These are phyloP conservation scores for Isabelozyma gotoi DNA, from an alignment of 805 yeast species.

Conservation along the genomic window DNA sequence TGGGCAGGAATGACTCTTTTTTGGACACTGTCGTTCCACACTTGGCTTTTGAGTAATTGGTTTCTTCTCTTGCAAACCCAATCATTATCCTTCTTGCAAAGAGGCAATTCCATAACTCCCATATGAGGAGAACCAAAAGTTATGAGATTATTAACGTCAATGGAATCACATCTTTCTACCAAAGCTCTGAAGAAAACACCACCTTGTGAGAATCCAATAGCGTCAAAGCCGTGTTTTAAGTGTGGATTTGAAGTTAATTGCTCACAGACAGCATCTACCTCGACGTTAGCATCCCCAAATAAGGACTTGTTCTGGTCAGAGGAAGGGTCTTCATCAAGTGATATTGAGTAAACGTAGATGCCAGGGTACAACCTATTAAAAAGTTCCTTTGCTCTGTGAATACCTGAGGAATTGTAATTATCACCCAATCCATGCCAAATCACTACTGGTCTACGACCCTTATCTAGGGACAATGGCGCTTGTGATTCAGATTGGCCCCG, in stretches of 20 bases:
- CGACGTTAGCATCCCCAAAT: constrained; percentile 57
- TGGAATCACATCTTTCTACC: constrained; percentile 52
- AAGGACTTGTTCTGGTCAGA: constrained; percentile 57
- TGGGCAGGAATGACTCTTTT: constrained; percentile 66
- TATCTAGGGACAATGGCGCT: neutral
- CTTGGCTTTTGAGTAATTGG: constrained; percentile 52
- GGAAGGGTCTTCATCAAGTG: constrained; percentile 46
- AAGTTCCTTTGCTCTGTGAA: constrained; percentile 45
- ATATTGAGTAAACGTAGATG: constrained; percentile 52
- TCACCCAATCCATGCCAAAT: constrained; percentile 90
- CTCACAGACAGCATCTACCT: constrained; percentile 56
- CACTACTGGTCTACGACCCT: constrained; percentile 54
- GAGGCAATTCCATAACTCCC: constrained; percentile 70
- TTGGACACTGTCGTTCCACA: constrained; percentile 61
- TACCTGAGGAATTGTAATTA: constrained; percentile 59
- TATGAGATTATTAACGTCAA: constrained; percentile 48
- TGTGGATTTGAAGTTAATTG: constrained; percentile 47
- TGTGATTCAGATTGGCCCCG: neutral
- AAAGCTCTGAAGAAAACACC: constrained; percentile 75
- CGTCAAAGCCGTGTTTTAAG: constrained; percentile 59
- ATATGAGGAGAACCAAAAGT: constrained; percentile 84
- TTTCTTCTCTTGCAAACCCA: constrained; percentile 63
- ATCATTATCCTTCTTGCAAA: constrained; percentile 48
- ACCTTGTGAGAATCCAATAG: constrained; percentile 81
- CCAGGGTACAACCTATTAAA: constrained; percentile 49